A percentile compares a stretch with the other conserved stretches of the same genome.
These are phyloP conservation scores for Mariannaea sp. DNA, from an alignment of 2,329 filamentous ascomycete genomes.

Conservation along the genomic window DNA sequence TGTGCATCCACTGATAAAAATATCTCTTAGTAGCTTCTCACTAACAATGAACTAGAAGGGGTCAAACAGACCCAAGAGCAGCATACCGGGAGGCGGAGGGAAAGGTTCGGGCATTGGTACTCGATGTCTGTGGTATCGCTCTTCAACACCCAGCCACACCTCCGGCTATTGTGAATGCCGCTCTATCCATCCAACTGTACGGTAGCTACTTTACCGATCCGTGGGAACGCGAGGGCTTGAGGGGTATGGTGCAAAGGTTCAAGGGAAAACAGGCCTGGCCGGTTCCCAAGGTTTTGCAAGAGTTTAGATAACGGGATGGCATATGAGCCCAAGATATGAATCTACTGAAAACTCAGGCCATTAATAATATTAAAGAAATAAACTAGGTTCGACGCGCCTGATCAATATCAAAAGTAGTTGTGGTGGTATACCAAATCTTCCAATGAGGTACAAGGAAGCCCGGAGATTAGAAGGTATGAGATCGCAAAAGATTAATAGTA, in stretches of 20 bases:
- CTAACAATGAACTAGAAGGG: neutral
- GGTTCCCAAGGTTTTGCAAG: constrained; percentile 16
- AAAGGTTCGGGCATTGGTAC: constrained; percentile 19
- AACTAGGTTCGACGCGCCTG: no score
- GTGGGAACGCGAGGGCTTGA: constrained; percentile 30
- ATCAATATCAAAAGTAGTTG: no score
- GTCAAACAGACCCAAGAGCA: constrained; percentile 7
- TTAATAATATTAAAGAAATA: no score
- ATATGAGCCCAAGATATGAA: no score
- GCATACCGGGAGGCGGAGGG: constrained; percentile 27
- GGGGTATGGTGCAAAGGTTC: constrained; percentile 26
- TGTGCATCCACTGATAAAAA: neutral
- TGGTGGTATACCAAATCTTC: no score
- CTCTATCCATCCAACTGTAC: constrained; percentile 26
- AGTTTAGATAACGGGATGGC: neutral
- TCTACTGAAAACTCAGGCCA: no score
- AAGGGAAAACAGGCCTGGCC: constrained; percentile 29
- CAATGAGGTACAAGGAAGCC: no score
- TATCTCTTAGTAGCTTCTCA: fast-evolving
- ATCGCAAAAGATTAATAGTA: no score
- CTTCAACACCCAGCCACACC: constrained; percentile 24
- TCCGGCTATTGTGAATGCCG: constrained; percentile 25
- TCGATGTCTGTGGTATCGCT: constrained; percentile 28
- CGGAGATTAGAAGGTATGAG: no score
- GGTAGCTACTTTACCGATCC: constrained; percentile 29